Conservation (phyloP, 495 filamentous ascomycete genomes). For the Ramalina intermedia region DNA sequence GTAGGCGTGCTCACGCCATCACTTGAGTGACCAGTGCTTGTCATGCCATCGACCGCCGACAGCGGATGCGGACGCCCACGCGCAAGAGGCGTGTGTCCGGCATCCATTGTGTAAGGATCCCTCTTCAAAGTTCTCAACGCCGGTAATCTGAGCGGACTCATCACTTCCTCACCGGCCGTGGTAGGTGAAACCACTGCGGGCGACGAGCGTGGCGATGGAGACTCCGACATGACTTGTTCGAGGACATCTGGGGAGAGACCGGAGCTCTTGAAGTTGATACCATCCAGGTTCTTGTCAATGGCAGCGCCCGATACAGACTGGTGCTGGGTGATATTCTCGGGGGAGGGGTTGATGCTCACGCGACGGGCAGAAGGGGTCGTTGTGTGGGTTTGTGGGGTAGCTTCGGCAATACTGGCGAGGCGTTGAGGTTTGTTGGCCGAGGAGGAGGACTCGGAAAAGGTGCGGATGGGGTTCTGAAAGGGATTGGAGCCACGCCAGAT, state of each 20-base stretch:
- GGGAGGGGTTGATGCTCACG: neutral
- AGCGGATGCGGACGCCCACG: neutral
- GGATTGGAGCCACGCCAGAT: conserved; percentile 10
- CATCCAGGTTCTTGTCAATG: conserved; percentile 10
- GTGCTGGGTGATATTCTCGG: neutral
- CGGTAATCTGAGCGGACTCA: neutral
- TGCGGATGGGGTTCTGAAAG: conserved; percentile 9
- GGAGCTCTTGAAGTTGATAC: conserved; percentile 12
- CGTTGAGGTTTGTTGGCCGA: neutral
- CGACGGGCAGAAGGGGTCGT: neutral
- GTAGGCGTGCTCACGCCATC: conserved; percentile 1
- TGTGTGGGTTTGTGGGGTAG: neutral
- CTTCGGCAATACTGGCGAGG: conserved; percentile 10
- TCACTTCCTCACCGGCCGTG: neutral
- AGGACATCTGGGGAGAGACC: neutral
- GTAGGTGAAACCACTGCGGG: conserved; percentile 2
- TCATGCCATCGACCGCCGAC: conserved; percentile 3
- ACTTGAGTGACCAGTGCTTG: neutral
- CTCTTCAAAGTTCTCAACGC: neutral
- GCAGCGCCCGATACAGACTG: neutral
- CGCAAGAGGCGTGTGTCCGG: conserved; percentile 15
- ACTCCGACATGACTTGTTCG: conserved; percentile 4
- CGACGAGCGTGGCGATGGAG: conserved; percentile 5
- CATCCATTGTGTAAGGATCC: conserved; percentile 7
- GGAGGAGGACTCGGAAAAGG: conserved; percentile 6